These are phyloP conservation scores for Sarocladium strictum DNA, from an alignment of 2,329 filamentous ascomycete genomes.

Conservation along the genomic window DNA sequence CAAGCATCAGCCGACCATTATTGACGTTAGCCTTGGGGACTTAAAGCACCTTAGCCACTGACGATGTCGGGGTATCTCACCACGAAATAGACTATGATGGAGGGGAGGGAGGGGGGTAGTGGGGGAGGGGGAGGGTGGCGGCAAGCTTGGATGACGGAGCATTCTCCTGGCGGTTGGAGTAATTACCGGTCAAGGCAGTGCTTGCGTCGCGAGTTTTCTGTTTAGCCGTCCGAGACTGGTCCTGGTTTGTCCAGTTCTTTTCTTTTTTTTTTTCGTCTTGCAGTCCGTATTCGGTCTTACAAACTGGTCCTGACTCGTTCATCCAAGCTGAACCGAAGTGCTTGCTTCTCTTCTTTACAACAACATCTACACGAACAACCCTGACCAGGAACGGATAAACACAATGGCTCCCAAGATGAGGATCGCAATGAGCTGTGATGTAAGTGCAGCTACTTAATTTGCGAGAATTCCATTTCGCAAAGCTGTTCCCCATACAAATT, in stretches of 20 bases:
- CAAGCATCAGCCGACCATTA: too few relatives aligned
- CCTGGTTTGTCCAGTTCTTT: not conserved
- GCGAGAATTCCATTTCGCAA: not conserved
- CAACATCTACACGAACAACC: conserved; percentile 11
- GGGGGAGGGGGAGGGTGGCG: not conserved
- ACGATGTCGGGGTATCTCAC: not conserved
- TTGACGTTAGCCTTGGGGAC: too few relatives aligned
- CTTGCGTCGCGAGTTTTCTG: not conserved
- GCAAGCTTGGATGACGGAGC: not conserved
- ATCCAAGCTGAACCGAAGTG: not conserved
- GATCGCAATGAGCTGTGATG: conserved; percentile 49
- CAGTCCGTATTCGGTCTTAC: too few relatives aligned
- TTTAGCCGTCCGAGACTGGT: not conserved
- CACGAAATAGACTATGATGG: not conserved
- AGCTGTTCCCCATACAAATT: too few relatives aligned
- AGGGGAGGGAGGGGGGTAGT: too few relatives aligned
- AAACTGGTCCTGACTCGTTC: not conserved
- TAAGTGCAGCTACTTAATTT: conserved; percentile 24
- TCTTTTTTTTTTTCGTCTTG: not conserved
- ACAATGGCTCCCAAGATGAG: conserved; percentile 44
- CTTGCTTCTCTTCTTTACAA: conserved; percentile 8
- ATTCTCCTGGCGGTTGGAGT: not conserved
- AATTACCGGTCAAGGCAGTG: not conserved
- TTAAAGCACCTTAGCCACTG: not conserved
- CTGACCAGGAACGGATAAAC: not conserved